Base-by-base conservation (phyloP, 73 alveolate genomes). In the Uronychia setigera region DNA sequence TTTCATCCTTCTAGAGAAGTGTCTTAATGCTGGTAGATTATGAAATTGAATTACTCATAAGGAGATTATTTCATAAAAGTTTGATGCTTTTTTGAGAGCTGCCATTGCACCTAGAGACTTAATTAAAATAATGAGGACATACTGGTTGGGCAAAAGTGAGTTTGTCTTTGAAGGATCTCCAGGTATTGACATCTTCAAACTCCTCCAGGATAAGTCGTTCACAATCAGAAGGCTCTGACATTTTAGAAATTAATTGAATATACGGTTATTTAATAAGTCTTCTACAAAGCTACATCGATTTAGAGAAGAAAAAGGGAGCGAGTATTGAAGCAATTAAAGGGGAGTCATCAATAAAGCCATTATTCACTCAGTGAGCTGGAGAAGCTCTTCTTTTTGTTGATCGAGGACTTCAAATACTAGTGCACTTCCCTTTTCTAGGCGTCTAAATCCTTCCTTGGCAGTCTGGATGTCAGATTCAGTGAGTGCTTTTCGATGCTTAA, bases 401-500 rank as follows among this genome's bases (percentile, higher is more conserved):
- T 84, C 95, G 26, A 89, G 82, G 32, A 89, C 89, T 32, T 74
- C 78, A 60, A 76, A 84, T 32, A 89, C 86, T 19, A 84, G 75
- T 33, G 82, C 95, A 78, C 95, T 89, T 35, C 95, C 95, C 79
- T 89, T 89, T 77, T 74, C 81, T 34, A 89, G 76, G 33, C 14
- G 35, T 29, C 29, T 46, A 76, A 89, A 89, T 31, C 92, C 95
- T 27, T 67, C 74, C 59, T 81, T 81, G 27, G 95, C 92, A 13
- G 26, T 27, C 27, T 57, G 89, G 19, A 74, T 74, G 31, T 67
- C 77, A n/a, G 35, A 79, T 5, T 81, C 82, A 1, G 89, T 84
- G 1, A 89, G 83, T 0, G 95, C 92, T 80, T 74, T 89, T 60
- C 95, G 67, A 78, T 89, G 95, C 79, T 84, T 89, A 30, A 89